phyloP scores from a whole-genome alignment of 192 early-diverging fungal genomes.

The Podila epicladia region DNA sequence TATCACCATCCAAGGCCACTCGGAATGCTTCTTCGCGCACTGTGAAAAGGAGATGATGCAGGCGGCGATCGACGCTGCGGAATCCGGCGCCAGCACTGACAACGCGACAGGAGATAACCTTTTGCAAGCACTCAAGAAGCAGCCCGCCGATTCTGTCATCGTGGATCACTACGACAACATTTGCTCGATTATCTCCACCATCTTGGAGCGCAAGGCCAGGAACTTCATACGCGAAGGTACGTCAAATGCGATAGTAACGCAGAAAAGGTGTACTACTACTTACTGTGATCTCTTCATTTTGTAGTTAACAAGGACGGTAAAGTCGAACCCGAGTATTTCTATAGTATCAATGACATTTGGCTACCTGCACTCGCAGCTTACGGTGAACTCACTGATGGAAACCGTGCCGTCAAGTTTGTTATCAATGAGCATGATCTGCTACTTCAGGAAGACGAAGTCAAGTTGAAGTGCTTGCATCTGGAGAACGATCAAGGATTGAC shows the following conservation, averaged over 20 bases:
- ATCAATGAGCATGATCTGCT: constrained; percentile 28
- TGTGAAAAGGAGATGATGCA: constrained; percentile 14
- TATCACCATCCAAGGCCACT: constrained; percentile 18
- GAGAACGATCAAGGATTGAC: constrained; percentile 10
- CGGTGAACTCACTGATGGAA: not conserved
- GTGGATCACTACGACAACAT: constrained; percentile 20
- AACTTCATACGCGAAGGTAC: not conserved
- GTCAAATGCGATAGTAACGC: not conserved
- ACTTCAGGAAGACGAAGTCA: not conserved
- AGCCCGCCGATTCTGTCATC: constrained; percentile 1
- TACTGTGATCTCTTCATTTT: not conserved
- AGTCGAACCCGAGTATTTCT: constrained; percentile 3
- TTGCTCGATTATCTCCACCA: not conserved
- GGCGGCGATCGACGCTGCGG: not conserved
- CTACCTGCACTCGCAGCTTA: not conserved
- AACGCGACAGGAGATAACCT: constrained; percentile 15
- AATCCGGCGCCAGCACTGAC: not conserved
- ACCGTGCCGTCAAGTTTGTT: constrained; percentile 28
- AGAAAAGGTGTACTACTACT: not conserved
- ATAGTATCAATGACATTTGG: constrained; percentile 36
- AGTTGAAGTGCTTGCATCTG: constrained; percentile 7
- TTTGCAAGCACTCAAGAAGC: not conserved
- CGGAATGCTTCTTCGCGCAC: constrained; percentile 1
- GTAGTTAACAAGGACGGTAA: not conserved
- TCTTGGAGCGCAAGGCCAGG: not conserved